phyloP scores from a whole-genome alignment of 1,284 basidiomycete genomes.

The Stereum hirsutum region DNA sequence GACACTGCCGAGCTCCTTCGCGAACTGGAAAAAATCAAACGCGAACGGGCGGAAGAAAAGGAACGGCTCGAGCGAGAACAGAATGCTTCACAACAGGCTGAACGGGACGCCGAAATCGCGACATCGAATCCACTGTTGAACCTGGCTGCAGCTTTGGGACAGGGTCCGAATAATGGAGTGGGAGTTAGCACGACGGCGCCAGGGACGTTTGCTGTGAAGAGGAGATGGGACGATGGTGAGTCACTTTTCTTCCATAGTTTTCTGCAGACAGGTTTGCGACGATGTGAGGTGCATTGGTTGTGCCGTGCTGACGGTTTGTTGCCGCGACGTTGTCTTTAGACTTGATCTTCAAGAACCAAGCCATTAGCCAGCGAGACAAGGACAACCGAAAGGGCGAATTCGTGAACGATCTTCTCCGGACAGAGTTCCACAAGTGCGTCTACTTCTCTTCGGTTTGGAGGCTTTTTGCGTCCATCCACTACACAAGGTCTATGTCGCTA shows the following conservation, averaged over 20 bases:
- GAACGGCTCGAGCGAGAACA: slow-evolving; percentile 73
- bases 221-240: slow-evolving; percentile 90
- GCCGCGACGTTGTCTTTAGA: slow-evolving; percentile 39
- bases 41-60: slow-evolving; percentile 89
- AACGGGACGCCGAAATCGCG: slow-evolving; percentile 76
- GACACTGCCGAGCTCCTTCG: slow-evolving; percentile 88
- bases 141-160: slow-evolving; percentile 80
- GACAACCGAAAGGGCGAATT: slow-evolving; percentile 72
- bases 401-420: slow-evolving; percentile 87
- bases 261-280: neutral
- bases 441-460: too few species aligned
- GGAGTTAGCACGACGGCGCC: slow-evolving; percentile 69
- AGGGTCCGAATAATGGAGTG: too few species aligned
- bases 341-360: slow-evolving; percentile 96
- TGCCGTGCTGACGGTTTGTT: neutral
- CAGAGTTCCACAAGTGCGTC: slow-evolving; percentile 84
- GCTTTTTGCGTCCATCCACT: slow-evolving; percentile 1
- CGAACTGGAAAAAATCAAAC: slow-evolving; percentile 93
- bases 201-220: slow-evolving; percentile 84
- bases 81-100: slow-evolving; percentile 52
- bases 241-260: slow-evolving; percentile 5
- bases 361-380: slow-evolving; percentile 52
- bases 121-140: slow-evolving; percentile 82
- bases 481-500: slow-evolving; percentile 9
- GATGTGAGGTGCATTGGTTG: too few species aligned